Percentiles rank a stretch among this genome's conserved stretches.
Evolutionary conservation across 2,329 filamentous ascomycete genomes (phyloP).

Genomic region (Cordyceps fumosorosea): DNA sequence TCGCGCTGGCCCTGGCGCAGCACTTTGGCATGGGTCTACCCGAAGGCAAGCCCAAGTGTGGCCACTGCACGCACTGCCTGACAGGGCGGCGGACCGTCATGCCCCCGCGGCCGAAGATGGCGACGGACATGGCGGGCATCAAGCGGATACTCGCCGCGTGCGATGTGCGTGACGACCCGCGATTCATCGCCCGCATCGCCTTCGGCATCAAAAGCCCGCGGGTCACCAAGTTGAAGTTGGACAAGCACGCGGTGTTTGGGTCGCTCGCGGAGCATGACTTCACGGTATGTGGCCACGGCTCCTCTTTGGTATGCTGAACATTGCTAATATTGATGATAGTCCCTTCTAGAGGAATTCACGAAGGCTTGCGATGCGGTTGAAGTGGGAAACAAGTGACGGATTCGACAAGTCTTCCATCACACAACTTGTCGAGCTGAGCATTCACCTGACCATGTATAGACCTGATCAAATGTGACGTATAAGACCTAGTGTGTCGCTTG

Average conservation of each 20-base stretch:
- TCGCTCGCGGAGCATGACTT: conserved; percentile 49
- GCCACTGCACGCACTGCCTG: conserved; percentile 42
- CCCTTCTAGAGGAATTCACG: neutral
- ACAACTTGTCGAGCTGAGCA: neutral
- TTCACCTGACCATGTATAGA: neutral
- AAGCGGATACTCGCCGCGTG: conserved; percentile 36
- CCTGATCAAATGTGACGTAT: neutral
- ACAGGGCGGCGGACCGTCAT: conserved; percentile 30
- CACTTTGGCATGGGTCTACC: conserved; percentile 52
- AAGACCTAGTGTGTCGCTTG: too few species aligned
- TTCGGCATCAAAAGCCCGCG: conserved; percentile 57
- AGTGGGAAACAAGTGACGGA: neutral
- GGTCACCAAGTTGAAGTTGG: conserved; percentile 41
- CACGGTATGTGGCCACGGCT: conserved; percentile 19
- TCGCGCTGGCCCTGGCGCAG: conserved; percentile 43
- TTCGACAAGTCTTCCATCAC: neutral
- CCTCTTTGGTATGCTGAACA: neutral
- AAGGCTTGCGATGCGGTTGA: neutral
- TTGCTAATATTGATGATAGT: neutral
- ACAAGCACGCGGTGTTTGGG: conserved; percentile 39
- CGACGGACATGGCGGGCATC: conserved; percentile 35
- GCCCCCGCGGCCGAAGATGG: conserved; percentile 30
- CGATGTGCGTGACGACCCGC: conserved; percentile 46
- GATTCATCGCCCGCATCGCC: conserved; percentile 52
- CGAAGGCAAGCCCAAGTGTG: conserved; percentile 38